These are phyloP conservation scores for Suhomyces pyralidae DNA, from an alignment of 805 yeast species.

Conservation along the genomic window DNA sequence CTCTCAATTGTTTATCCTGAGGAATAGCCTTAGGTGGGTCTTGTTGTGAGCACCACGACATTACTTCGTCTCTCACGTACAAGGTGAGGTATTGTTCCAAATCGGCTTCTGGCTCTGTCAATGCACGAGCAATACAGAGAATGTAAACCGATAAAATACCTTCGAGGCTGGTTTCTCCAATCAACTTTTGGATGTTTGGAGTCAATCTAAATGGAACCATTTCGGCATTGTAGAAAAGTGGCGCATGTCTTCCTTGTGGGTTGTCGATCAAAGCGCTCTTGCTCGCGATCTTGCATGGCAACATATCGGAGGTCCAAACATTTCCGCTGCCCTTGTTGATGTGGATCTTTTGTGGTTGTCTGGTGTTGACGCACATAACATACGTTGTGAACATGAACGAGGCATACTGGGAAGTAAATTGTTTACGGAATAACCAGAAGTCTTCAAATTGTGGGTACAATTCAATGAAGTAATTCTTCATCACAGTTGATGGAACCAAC, in stretches of 20 bases:
- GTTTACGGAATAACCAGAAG: constrained; percentile 95
- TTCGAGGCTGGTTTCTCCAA: constrained; percentile 92
- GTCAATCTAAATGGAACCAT: constrained; percentile 95
- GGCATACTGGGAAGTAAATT: constrained; percentile 92
- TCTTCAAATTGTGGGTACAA: constrained; percentile 80
- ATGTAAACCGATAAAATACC: constrained; percentile 85
- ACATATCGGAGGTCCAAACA: constrained; percentile 93
- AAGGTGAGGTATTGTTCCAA: constrained; percentile 88
- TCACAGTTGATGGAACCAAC: constrained; percentile 79
- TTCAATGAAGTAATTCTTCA: constrained; percentile 72
- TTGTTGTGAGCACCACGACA: constrained; percentile 88
- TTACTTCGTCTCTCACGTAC: constrained; percentile 92
- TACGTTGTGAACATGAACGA: constrained; percentile 88
- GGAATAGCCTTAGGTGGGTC: constrained; percentile 71
- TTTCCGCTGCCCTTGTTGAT: constrained; percentile 79
- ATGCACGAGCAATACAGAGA: constrained; percentile 80
- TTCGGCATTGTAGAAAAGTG: constrained; percentile 87
- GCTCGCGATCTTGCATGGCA: constrained; percentile 79
- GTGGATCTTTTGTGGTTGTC: constrained; percentile 92
- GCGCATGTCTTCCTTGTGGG: constrained; percentile 55
- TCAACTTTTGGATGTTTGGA: constrained; percentile 89
- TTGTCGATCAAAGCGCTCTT: constrained; percentile 30
- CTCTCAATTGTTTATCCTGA: constrained; percentile 79
- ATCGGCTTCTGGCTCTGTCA: constrained; percentile 89
- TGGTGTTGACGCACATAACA: constrained; percentile 87